Evolutionary conservation across 768 basidiomycete species (phyloP).

Genomic region (Podaxis sp.): DNA sequence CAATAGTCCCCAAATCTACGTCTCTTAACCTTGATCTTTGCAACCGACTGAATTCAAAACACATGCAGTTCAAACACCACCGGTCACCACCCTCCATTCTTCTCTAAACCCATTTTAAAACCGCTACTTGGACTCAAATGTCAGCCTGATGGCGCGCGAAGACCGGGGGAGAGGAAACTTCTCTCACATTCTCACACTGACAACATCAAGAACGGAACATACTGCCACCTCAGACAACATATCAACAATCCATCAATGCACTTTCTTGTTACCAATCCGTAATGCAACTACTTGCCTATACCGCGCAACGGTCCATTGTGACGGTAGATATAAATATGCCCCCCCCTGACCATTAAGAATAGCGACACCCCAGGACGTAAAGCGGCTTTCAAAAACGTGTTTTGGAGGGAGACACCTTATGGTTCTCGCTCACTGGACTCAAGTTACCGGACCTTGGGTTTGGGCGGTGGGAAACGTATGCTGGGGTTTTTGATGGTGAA

Average conservation of each 20-base stretch:
- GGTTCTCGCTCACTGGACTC: neutral
- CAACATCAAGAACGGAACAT: conserved; percentile 5
- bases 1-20: neutral
- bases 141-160: conserved; percentile 1
- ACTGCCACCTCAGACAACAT: neutral
- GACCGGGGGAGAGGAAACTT: conserved; percentile 8
- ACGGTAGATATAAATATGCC: neutral
- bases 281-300: neutral
- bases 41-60: too few relatives aligned
- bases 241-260: neutral
- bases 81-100: neutral
- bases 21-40: neutral
- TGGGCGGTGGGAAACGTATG: neutral
- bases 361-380: conserved; percentile 5
- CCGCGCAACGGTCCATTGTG: neutral
- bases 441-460: conserved; percentile 13
- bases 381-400: neutral
- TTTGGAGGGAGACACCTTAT: conserved; percentile 5
- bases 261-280: neutral
- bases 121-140: neutral
- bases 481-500: neutral
- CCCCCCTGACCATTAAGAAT: neutral
- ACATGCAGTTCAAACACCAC: too few relatives aligned
- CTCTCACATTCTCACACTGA: neutral
- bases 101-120: neutral